Evolutionary conservation across 768 basidiomycete species (phyloP).

Genomic region (Leucosporidium yakuticum): DNA sequence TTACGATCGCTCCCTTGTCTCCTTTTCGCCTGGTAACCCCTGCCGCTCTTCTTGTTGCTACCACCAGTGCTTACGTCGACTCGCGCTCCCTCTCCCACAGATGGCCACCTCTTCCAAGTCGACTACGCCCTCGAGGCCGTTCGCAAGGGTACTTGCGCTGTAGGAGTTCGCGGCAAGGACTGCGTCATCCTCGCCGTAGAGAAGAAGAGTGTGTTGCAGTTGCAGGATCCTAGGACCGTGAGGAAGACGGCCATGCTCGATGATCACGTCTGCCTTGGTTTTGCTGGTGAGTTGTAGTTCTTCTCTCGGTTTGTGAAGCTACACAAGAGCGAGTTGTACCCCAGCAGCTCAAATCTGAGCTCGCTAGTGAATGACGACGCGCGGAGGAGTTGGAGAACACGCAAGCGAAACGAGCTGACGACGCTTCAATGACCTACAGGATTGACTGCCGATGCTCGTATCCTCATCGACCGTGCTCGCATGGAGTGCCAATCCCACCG

Average conservation of each 20-base stretch:
- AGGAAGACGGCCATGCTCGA: slow-evolving; percentile 98
- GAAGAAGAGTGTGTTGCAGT: slow-evolving; percentile 95
- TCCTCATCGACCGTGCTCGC: slow-evolving; percentile 94
- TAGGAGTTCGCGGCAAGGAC: slow-evolving; percentile 89
- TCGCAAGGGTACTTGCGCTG: slow-evolving; percentile 92
- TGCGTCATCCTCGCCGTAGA: slow-evolving; percentile 96
- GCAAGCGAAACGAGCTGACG: neutral
- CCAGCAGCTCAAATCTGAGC: neutral
- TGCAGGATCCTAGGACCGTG: slow-evolving; percentile 96
- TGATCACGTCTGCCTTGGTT: slow-evolving; percentile 93
- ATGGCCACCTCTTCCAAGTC: slow-evolving; percentile 98
- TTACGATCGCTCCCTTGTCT: too few species aligned
- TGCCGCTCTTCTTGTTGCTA: too few species aligned
- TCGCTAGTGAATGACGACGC: neutral
- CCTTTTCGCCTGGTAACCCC: too few species aligned
- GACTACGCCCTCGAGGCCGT: slow-evolving; percentile 99
- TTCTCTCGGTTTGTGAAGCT: too few species aligned
- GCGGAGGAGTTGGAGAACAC: neutral
- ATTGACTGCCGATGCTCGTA: slow-evolving; percentile 92
- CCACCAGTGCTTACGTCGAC: too few species aligned
- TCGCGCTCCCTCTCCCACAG: slow-evolving; percentile 43
- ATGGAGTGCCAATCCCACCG: slow-evolving; percentile 97
- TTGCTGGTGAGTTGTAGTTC: slow-evolving; percentile 65
- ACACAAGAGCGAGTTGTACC: neutral
- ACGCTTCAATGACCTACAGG: slow-evolving; percentile 50